Base-by-base conservation (phyloP, 345 rosid species). In the Hibiscus trionum region DNA sequence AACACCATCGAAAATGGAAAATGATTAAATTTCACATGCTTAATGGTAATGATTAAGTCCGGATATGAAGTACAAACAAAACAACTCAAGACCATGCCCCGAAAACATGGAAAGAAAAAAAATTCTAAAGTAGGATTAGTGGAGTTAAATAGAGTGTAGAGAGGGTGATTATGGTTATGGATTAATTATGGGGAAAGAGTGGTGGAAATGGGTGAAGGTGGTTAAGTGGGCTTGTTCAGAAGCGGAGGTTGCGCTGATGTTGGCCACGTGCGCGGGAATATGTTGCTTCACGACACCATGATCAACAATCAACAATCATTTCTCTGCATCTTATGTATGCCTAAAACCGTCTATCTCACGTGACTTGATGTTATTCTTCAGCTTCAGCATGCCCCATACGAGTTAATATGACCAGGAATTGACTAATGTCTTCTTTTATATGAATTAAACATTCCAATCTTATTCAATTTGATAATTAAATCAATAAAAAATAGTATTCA, bases 221-320 rank as follows among this genome's bases (percentile, higher is more conserved):
- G 66, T 35, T 19, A 39, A 55, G 24, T 10, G n/a, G 24, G 11
- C 46, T 50, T 27, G 73, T 6, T 52, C 72, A 19, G 62, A 58
- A 61, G 46, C 12, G 76, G 72, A 59, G 33, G 78, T 3, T 47
- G 50, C 5, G 83, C 73, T 66, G 83, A 78, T 75, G 80, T 73
- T 63, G 65, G 80, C 77, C 80, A 73, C 76, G 75, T 74, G 72
- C 1, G 73, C 66, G 17, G 31, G 69, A 21, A 4, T 52, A 52
- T 52, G 21, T 15, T 37, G 24, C 15, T 24, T 58, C 75, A 44
- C 55, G 47, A 62, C 61, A 61, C 21, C 53, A 16, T 47, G 56
- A 59, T 11, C 52, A 39, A 16, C 68, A 39, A 64, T 62, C 47
- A 62, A 12, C 37, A 42, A 42, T 8, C 46, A 42, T 42, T 42